Evolutionary conservation across 179 eudicot species (phyloP).

Genomic region (Nepenthes alata): DNA sequence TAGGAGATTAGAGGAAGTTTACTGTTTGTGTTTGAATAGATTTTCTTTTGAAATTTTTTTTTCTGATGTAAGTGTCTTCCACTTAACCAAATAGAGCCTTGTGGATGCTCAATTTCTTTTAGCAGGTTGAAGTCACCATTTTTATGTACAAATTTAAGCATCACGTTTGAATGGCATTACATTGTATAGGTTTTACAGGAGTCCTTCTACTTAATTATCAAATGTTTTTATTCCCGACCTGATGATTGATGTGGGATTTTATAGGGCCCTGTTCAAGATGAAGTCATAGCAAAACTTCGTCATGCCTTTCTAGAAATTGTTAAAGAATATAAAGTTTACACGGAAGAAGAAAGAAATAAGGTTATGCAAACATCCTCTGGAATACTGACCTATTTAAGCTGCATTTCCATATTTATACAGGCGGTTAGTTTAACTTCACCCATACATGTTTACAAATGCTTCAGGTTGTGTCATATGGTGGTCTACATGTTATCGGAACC

Average conservation of each 20-base stretch:
- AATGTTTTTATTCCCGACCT: background rate
- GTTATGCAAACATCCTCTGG: slow-evolving; percentile 19
- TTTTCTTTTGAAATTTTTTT: too few relatives aligned
- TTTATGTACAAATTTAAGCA: background rate
- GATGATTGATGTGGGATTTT: background rate
- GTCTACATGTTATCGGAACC: slow-evolving; percentile 94
- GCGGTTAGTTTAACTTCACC: background rate
- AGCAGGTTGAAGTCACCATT: too few relatives aligned
- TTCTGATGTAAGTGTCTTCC: too few relatives aligned
- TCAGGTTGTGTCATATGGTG: slow-evolving; percentile 90
- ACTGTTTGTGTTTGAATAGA: too few relatives aligned
- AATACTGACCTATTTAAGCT: slow-evolving; percentile 1
- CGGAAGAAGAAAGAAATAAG: slow-evolving; percentile 73
- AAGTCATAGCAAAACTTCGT: slow-evolving; percentile 41
- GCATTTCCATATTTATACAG: background rate
- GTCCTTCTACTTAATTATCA: background rate
- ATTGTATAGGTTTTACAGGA: slow-evolving; percentile 1
- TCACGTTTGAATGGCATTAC: background rate
- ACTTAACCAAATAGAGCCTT: too few relatives aligned
- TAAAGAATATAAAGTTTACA: slow-evolving; percentile 68
- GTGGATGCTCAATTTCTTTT: too few relatives aligned
- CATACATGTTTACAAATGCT: slow-evolving; percentile 6
- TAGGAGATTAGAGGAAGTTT: too few relatives aligned
- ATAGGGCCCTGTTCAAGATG: slow-evolving; percentile 92
- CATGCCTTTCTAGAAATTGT: slow-evolving; percentile 16